Conservation (phyloP, 208 protist genomes). For the Crithidia fasciculata region DNA sequence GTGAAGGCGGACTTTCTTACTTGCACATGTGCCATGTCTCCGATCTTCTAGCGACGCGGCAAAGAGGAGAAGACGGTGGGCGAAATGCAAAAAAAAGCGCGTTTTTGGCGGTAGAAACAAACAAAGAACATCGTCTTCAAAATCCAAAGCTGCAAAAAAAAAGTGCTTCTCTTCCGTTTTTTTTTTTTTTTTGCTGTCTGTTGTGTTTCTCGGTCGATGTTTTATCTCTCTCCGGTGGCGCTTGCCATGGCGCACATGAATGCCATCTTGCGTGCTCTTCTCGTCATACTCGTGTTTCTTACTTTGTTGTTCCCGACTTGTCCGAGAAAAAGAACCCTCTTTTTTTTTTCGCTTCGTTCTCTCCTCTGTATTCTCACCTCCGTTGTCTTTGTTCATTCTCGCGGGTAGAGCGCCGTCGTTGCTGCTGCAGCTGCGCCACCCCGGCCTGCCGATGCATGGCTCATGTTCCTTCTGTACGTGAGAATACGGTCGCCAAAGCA, state of each 20-base stretch:
- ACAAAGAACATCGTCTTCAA: no score
- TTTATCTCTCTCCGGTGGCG: background rate
- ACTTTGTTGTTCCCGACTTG: background rate
- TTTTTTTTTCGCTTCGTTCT: conserved; percentile 18
- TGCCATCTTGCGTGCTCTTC: conserved; percentile 8
- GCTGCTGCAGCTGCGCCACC: no score
- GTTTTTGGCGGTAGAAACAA: no score
- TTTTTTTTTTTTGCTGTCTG: background rate
- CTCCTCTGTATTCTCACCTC: background rate
- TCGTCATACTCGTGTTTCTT: background rate
- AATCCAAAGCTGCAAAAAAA: background rate
- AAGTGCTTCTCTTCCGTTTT: background rate
- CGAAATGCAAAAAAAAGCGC: background rate
- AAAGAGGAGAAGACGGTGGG: no score
- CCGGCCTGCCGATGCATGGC: no score
- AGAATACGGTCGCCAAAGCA: no score
- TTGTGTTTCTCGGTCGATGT: background rate
- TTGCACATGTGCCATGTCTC: no score
- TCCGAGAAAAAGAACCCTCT: conserved; percentile 1
- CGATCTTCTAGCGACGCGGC: no score
- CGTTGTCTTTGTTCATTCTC: no score
- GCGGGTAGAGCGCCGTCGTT: no score
- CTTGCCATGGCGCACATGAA: background rate
- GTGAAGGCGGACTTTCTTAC: no score
- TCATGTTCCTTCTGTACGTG: no score